These are phyloP conservation scores for Podospora tetraspora DNA, from an alignment of 495 filamentous ascomycete species.

Conservation along the genomic window DNA sequence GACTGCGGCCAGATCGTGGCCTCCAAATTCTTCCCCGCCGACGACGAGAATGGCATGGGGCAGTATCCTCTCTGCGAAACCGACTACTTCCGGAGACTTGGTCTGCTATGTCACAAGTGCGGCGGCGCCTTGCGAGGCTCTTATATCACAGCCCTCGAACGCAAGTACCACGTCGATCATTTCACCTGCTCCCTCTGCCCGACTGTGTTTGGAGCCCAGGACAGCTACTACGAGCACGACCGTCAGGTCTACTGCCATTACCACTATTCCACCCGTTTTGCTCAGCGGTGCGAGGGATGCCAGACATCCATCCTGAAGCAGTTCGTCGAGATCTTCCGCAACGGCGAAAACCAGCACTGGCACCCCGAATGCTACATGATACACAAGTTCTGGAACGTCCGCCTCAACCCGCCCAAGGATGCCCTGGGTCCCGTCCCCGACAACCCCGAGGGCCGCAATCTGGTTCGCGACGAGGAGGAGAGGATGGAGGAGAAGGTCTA, in stretches of 20 bases:
- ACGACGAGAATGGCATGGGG: constrained; percentile 74
- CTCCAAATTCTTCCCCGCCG: constrained; percentile 96
- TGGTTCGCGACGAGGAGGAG: constrained; percentile 80
- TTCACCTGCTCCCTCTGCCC: constrained; percentile 98
- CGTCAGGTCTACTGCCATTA: constrained; percentile 97
- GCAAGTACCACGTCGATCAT: constrained; percentile 98
- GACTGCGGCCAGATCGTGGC: constrained; percentile 96
- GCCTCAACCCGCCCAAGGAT: constrained; percentile 53
- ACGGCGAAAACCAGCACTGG: constrained; percentile 98
- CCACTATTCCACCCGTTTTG: constrained; percentile 97
- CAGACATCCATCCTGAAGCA: constrained; percentile 98
- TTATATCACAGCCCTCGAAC: constrained; percentile 95
- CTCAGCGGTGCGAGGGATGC: constrained; percentile 92
- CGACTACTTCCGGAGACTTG: constrained; percentile 92
- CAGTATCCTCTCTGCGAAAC: constrained; percentile 97
- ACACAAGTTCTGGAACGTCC: constrained; percentile 99
- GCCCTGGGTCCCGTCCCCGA: constrained; percentile 52
- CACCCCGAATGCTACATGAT: constrained; percentile 99
- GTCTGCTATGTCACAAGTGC: constrained; percentile 86
- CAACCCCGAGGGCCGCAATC: constrained; percentile 66
- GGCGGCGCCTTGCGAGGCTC: constrained; percentile 91
- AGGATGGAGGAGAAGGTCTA: constrained; percentile 97
- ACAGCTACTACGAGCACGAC: constrained; percentile 98
- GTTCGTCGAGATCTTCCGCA: constrained; percentile 97
- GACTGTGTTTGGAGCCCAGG: constrained; percentile 93